phyloP scores from a whole-genome alignment of 2,329 filamentous ascomycete species.

The Epichloe coenophiala region DNA sequence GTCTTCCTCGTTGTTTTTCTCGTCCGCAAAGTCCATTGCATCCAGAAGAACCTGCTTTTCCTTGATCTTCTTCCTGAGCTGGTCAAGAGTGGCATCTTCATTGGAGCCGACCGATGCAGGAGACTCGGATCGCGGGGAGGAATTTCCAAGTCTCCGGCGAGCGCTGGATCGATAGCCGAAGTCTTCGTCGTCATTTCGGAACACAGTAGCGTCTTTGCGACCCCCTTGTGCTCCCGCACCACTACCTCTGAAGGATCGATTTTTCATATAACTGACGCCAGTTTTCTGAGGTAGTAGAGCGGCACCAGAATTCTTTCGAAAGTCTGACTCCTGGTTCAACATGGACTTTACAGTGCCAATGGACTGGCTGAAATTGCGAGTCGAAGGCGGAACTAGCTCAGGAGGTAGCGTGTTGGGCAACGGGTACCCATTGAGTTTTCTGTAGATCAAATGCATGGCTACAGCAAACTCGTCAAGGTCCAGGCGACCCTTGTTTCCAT shows the following conservation, averaged over 20 bases:
- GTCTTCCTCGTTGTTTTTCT: slow-evolving; percentile 79
- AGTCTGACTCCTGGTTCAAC: slow-evolving; percentile 78
- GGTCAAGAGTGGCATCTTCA: slow-evolving; percentile 76
- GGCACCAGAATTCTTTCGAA: slow-evolving; percentile 77
- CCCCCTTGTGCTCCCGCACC: slow-evolving; percentile 41
- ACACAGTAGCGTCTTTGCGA: slow-evolving; percentile 91
- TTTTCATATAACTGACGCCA: slow-evolving; percentile 96
- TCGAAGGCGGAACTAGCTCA: slow-evolving; percentile 88
- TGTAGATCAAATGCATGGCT: slow-evolving; percentile 97
- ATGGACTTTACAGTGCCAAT: slow-evolving; percentile 87
- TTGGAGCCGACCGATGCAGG: slow-evolving; percentile 55
- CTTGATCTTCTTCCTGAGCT: slow-evolving; percentile 80
- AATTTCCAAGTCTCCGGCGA: slow-evolving; percentile 67
- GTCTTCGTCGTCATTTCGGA: slow-evolving; percentile 90
- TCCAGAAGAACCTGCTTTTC: slow-evolving; percentile 92
- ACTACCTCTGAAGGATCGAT: slow-evolving; percentile 70
- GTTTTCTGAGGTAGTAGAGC: slow-evolving; percentile 88
- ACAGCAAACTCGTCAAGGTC: slow-evolving; percentile 97
- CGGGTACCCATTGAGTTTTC: slow-evolving; percentile 91
- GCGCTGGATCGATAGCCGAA: slow-evolving; percentile 90
- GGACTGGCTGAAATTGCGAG: slow-evolving; percentile 81
- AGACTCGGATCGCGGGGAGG: slow-evolving; percentile 69
- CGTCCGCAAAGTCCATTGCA: slow-evolving; percentile 91
- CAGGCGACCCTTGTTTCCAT: slow-evolving; percentile 83
- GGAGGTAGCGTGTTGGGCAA: slow-evolving; percentile 76